Evolutionary conservation across 176 grass and related monocot genomes (phyloP).

Genomic region (Raddia distichophylla): DNA sequence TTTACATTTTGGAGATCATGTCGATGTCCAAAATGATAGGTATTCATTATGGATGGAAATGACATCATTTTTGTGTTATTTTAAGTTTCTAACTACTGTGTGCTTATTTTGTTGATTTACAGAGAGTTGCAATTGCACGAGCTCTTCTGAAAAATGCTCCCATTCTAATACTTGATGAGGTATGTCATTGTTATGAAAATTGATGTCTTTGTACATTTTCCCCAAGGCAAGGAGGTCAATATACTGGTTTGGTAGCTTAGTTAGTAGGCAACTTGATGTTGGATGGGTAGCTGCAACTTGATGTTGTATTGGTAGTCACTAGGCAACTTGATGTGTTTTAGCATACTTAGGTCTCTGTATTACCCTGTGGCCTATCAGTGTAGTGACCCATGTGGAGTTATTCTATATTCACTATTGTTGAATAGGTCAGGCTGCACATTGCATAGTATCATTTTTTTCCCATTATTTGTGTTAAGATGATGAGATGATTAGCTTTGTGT

Average conservation of each 20-base stretch:
- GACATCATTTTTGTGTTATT: not conserved
- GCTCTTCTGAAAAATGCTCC: constrained; percentile 95
- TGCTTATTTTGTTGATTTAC: constrained; percentile 35
- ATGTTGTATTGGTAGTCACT: not conserved
- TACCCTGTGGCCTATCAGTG: too few species aligned
- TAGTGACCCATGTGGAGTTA: too few species aligned
- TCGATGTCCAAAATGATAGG: too few species aligned
- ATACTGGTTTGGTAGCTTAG: not conserved
- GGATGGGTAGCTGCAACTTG: not conserved
- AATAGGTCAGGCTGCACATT: not conserved
- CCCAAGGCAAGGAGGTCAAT: not conserved
- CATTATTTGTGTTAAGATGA: not conserved
- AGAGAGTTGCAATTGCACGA: constrained; percentile 93
- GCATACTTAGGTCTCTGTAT: not conserved
- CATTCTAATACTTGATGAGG: constrained; percentile 97
- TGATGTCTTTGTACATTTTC: not conserved
- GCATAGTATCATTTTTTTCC: not conserved
- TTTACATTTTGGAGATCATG: too few species aligned
- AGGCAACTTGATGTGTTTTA: not conserved
- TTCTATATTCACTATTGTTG: not conserved
- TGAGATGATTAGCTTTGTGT: not conserved
- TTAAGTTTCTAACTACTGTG: constrained; percentile 9
- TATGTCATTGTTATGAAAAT: constrained; percentile 40
- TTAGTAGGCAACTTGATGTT: not conserved
- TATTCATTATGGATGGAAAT: not conserved